phyloP scores from a whole-genome alignment of 1,139 yeast genomes.

The Sugiyamaella sp. region DNA sequence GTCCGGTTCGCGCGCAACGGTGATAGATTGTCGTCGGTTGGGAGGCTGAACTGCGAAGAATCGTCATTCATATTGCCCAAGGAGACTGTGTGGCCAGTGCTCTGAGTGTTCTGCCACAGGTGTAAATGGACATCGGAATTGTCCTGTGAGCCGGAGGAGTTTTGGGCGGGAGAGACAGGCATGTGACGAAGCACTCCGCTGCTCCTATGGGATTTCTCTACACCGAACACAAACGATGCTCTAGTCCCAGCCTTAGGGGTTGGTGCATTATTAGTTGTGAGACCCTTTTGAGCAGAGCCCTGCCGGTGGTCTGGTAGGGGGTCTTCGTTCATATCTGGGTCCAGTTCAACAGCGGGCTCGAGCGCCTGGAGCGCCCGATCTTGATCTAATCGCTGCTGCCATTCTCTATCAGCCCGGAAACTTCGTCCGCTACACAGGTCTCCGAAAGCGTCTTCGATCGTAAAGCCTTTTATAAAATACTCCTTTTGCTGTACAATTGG shows the following conservation, averaged over 20 bases:
- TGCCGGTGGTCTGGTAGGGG: too few relatives aligned
- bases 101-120: constrained; percentile 7
- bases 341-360: not conserved
- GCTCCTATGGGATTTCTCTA: not conserved
- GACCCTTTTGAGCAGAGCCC: not conserved
- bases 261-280: not conserved
- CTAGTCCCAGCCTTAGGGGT: not conserved
- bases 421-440: constrained; percentile 40
- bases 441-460: constrained; percentile 52
- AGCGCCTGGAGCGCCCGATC: not conserved
- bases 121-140: not conserved
- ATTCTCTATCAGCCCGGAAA: constrained; percentile 32
- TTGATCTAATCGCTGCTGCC: constrained; percentile 1
- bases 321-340: too few relatives aligned
- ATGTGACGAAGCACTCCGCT: constrained; percentile 1
- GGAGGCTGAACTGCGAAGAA: not conserved
- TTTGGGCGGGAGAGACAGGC: not conserved
- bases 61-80: not conserved
- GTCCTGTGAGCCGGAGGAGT: constrained; percentile 9
- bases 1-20: too few relatives aligned
- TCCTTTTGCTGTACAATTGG: constrained; percentile 48
- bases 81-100: not conserved
- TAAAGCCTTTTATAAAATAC: constrained; percentile 50
- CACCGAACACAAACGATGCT: not conserved
- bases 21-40: not conserved